Conservation (phyloP, 352 stramenopile genomes). For the Globisporangium uncinulatum region DNA sequence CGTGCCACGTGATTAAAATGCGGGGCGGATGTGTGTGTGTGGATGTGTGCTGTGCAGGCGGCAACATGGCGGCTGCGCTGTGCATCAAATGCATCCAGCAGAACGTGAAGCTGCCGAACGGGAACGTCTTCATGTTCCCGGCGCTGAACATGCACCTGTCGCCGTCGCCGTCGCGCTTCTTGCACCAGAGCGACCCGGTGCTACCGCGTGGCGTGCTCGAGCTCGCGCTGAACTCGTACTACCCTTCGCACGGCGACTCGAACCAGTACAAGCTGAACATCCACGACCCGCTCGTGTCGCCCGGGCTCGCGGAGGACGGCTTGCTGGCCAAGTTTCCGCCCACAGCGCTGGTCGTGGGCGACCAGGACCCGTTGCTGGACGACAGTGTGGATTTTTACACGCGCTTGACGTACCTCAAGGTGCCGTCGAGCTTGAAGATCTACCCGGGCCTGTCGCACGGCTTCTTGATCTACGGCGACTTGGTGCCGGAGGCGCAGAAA, state of each 20-base stretch:
- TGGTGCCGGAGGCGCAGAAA: constrained; percentile 71
- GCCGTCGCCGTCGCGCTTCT: constrained; percentile 79
- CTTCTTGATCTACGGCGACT: constrained; percentile 83
- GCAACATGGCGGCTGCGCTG: constrained; percentile 82
- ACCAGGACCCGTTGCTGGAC: constrained; percentile 82
- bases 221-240: constrained; percentile 80
- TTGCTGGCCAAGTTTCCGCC: constrained; percentile 75
- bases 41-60: constrained; percentile 29
- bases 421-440: constrained; percentile 79
- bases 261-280: constrained; percentile 89
- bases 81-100: constrained; percentile 84
- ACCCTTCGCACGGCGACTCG: constrained; percentile 72
- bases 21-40: background rate
- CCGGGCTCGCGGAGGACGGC: constrained; percentile 67
- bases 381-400: constrained; percentile 90
- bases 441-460: constrained; percentile 79
- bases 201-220: constrained; percentile 77
- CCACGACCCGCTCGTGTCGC: constrained; percentile 83
- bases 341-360: constrained; percentile 79
- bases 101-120: constrained; percentile 54
- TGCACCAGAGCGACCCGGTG: constrained; percentile 86
- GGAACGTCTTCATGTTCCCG: constrained; percentile 88
- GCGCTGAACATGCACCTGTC: constrained; percentile 86
- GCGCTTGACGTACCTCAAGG: constrained; percentile 69
- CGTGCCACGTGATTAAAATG: background rate